A percentile compares a stretch with the other conserved stretches of the same genome.
Conservation (phyloP, 768 basidiomycete genomes). For the Pulveroboletus sp. region DNA sequence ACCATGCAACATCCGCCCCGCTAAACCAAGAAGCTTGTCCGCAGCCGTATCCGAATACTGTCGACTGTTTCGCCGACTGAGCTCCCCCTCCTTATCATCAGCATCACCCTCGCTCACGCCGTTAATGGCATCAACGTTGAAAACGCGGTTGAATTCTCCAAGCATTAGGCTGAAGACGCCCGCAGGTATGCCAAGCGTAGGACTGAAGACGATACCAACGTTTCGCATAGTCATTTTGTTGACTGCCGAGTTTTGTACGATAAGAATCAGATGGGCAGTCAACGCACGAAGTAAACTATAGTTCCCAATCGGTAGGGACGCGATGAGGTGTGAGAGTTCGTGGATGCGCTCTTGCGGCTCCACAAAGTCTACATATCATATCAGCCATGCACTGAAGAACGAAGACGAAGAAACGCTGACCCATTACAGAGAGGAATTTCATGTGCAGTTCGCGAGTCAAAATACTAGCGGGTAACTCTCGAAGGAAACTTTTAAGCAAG, state of each 20-base stretch:
- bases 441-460: slow-evolving; percentile 90
- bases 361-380: slow-evolving; percentile 64
- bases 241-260: slow-evolving; percentile 82
- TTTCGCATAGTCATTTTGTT: slow-evolving; percentile 99
- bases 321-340: slow-evolving; percentile 84
- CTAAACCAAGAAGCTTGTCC: slow-evolving; percentile 74
- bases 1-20: slow-evolving; percentile 66
- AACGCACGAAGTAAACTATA: slow-evolving; percentile 92
- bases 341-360: slow-evolving; percentile 83
- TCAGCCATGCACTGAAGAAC: slow-evolving; percentile 6
- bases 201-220: slow-evolving; percentile 97
- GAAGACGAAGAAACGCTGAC: slow-evolving; percentile 45
- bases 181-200: slow-evolving; percentile 96
- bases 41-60: slow-evolving; percentile 83
- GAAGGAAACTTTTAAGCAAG: slow-evolving; percentile 86
- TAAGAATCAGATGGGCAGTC: slow-evolving; percentile 90
- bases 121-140: slow-evolving; percentile 63
- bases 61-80: slow-evolving; percentile 71
- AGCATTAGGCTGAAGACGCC: slow-evolving; percentile 95
- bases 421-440: slow-evolving; percentile 88
- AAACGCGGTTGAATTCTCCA: slow-evolving; percentile 88
- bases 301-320: slow-evolving; percentile 84
- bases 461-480: slow-evolving; percentile 90
- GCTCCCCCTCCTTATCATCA: slow-evolving; percentile 36
- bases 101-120: slow-evolving; percentile 18